Evolutionary conservation across 805 yeast genomes (phyloP), one percentile per base, ranked within the genome.

Genomic region (Barnettozyma vustinii): DNA sequence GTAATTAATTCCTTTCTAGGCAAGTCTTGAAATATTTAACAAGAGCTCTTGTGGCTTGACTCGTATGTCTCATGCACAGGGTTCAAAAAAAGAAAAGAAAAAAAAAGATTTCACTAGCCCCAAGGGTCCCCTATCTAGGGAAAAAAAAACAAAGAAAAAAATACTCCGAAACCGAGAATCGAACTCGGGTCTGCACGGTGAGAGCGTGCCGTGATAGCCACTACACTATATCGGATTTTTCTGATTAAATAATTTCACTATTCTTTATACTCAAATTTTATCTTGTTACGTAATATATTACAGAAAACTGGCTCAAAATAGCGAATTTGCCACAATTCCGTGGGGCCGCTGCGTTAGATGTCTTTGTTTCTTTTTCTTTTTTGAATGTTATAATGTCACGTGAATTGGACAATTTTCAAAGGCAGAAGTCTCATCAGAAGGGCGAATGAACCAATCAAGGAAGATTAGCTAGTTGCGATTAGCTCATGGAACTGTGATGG

Each of bases 111-210:
- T n/a, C n/a, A n/a, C n/a, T n/a, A n/a, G n/a, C n/a, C n/a, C n/a
- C n/a, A n/a, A n/a, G n/a, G n/a, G n/a, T n/a, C n/a, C n/a, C n/a
- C n/a, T n/a, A n/a, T n/a, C n/a, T n/a, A n/a, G n/a, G n/a, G n/a
- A n/a, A n/a, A n/a, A n/a, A n/a, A n/a, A n/a, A n/a, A n/a, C n/a
- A n/a, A 43, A 49, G 45, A 52, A 53, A 56, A 52, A 47, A 30
- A 33, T 41, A 41, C 58, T 61, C 65, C 65, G 62, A 61, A 52
- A 56, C 65, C 61, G 65, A 57, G 65, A 61, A 60, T 61, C 65
- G 65, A 61, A 61, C 65, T 58, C 64, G 62, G 64, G 65, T 60
- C 58, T 59, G 60, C 55, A 57, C 65, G 57, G 63, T 60, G 65
- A 61, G 65, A 61, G 65, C 57, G 64, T 57, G 54, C 62, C 58